phyloP scores from a whole-genome alignment of 2,329 filamentous ascomycete species.

The Tolypocladium amazonense region DNA sequence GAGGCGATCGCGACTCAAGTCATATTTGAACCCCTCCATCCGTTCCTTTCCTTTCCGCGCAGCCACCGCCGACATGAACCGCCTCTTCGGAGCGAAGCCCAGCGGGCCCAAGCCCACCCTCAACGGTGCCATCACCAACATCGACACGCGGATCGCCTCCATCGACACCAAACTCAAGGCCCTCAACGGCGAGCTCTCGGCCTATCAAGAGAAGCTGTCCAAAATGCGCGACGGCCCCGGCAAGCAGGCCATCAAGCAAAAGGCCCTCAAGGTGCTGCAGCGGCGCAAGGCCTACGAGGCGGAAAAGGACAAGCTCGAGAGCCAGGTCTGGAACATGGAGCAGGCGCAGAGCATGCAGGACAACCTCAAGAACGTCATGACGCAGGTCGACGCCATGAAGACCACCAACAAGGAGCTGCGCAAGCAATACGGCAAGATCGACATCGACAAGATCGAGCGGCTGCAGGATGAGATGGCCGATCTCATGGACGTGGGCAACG shows the following conservation, averaged over 20 bases:
- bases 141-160: constrained; percentile 72
- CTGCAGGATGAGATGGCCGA: constrained; percentile 99
- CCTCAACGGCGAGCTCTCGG: constrained; percentile 79
- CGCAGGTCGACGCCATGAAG: constrained; percentile 95
- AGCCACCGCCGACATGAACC: constrained; percentile 60
- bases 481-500: constrained; percentile 92
- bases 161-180: constrained; percentile 93
- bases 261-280: constrained; percentile 88
- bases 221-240: constrained; percentile 95
- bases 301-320: constrained; percentile 86
- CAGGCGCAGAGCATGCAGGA: constrained; percentile 98
- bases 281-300: constrained; percentile 89
- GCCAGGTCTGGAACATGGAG: constrained; percentile 98
- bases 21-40: not conserved
- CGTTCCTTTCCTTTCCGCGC: not conserved
- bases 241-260: constrained; percentile 85
- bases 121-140: constrained; percentile 70
- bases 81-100: constrained; percentile 83
- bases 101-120: constrained; percentile 85
- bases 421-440: constrained; percentile 93
- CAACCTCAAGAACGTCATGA: constrained; percentile 97
- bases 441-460: constrained; percentile 94
- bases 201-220: constrained; percentile 76
- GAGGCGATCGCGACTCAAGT: not conserved
- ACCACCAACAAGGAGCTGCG: constrained; percentile 86